A percentile compares a stretch with the other conserved stretches of the same genome.
These are phyloP conservation scores for Zasmidium citrigriseum DNA, from an alignment of 2,329 filamentous ascomycete genomes.

Conservation along the genomic window DNA sequence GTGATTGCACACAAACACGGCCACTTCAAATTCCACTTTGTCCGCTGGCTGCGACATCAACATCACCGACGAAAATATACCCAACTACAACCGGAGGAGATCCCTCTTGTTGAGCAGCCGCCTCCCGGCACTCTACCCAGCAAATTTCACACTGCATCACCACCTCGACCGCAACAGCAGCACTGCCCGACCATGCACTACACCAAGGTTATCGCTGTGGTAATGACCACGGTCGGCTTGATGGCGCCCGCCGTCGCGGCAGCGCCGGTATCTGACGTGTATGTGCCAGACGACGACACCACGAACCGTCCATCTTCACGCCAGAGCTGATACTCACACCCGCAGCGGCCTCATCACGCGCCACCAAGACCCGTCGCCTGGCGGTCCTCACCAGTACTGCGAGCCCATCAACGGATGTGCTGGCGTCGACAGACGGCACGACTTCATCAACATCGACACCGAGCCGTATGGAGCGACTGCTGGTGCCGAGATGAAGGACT, in stretches of 20 bases:
- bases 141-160: neutral
- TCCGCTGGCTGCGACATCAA: neutral
- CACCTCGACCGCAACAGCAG: neutral
- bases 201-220: neutral
- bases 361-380: no score
- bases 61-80: neutral
- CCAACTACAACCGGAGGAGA: neutral
- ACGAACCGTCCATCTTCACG: neutral
- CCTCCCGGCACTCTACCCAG: neutral
- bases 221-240: neutral
- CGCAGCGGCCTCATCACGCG: no score
- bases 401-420: no score
- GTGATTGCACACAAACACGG: no score
- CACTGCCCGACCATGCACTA: neutral
- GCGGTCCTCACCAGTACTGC: no score
- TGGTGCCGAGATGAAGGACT: no score
- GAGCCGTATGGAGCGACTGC: no score
- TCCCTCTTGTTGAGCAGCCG: neutral
- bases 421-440: no score
- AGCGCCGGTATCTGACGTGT: neutral
- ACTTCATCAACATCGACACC: no score
- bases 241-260: neutral
- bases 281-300: neutral
- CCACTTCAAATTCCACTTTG: no score
- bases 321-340: no score